These are phyloP conservation scores for Geotrichum carabidarum DNA, from an alignment of 1,139 yeast species.

Conservation along the genomic window DNA sequence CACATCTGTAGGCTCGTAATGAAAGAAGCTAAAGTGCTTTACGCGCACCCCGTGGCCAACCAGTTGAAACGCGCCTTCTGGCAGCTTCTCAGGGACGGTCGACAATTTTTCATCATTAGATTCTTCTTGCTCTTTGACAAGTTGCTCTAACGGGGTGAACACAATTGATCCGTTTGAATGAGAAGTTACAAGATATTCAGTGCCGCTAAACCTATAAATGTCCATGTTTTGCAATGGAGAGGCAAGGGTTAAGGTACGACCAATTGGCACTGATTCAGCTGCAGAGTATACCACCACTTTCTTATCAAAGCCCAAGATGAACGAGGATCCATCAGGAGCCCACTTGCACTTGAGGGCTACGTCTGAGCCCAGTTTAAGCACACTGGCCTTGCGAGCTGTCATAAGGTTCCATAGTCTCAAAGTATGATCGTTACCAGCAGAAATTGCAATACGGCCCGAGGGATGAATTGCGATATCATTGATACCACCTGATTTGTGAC, in stretches of 20 bases:
- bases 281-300: constrained; percentile 64
- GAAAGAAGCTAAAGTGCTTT: constrained; percentile 62
- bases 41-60: constrained; percentile 83
- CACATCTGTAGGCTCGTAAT: constrained; percentile 38
- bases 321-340: constrained; percentile 54
- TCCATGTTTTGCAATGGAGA: constrained; percentile 68
- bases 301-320: constrained; percentile 68
- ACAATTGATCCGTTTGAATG: constrained; percentile 67
- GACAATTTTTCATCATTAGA: constrained; percentile 30
- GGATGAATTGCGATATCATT: constrained; percentile 89
- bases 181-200: constrained; percentile 61
- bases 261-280: constrained; percentile 53
- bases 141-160: constrained; percentile 44
- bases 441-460: constrained; percentile 83
- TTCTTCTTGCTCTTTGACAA: constrained; percentile 33
- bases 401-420: constrained; percentile 89
- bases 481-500: constrained; percentile 59
- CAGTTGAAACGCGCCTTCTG: constrained; percentile 43
- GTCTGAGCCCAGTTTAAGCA: constrained; percentile 60
- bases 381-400: constrained; percentile 96
- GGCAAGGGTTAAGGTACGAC: constrained; percentile 44
- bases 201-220: constrained; percentile 36
- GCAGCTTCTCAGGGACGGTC: constrained; percentile 22
- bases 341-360: constrained; percentile 36
- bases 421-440: constrained; percentile 80